Evolutionary conservation across 805 yeast genomes (phyloP).

Genomic region (Candida succiphila): DNA sequence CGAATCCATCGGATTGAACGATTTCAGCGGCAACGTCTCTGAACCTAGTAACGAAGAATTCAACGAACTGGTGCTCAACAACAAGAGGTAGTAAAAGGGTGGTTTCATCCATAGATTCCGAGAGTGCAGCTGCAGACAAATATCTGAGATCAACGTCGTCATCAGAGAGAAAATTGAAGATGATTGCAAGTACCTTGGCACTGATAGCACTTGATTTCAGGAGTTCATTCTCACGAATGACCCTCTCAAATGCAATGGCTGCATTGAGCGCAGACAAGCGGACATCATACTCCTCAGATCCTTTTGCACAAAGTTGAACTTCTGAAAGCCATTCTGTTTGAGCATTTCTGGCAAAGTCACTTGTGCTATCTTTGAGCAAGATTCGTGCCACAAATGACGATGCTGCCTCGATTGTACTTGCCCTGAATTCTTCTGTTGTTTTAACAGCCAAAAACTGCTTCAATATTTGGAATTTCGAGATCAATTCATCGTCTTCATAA

Average conservation of each 20-base stretch:
- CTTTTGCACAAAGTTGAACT: too few species aligned
- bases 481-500: conserved; percentile 4
- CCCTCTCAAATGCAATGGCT: conserved; percentile 20
- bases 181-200: conserved; percentile 6
- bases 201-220: neutral
- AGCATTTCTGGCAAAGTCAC: too few species aligned
- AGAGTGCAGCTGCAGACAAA: conserved; percentile 32
- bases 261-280: conserved; percentile 39
- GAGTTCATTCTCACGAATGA: conserved; percentile 2
- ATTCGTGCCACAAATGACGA: conserved; percentile 29
- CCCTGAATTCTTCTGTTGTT: conserved; percentile 35
- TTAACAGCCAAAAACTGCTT: conserved; percentile 18
- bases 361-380: neutral
- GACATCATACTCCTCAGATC: conserved; percentile 32
- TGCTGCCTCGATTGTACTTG: conserved; percentile 39
- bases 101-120: conserved; percentile 17
- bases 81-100: conserved; percentile 21
- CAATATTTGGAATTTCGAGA: conserved; percentile 18
- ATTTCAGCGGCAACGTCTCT: neutral
- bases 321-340: too few species aligned
- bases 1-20: conserved; percentile 3
- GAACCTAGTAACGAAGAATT: conserved; percentile 2
- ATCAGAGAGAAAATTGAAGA: conserved; percentile 40
- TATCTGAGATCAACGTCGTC: conserved; percentile 57
- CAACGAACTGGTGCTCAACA: conserved; percentile 18